These are phyloP conservation scores for Phanerodontia chrysosporium DNA, from an alignment of 768 basidiomycete genomes.

Conservation along the genomic window DNA sequence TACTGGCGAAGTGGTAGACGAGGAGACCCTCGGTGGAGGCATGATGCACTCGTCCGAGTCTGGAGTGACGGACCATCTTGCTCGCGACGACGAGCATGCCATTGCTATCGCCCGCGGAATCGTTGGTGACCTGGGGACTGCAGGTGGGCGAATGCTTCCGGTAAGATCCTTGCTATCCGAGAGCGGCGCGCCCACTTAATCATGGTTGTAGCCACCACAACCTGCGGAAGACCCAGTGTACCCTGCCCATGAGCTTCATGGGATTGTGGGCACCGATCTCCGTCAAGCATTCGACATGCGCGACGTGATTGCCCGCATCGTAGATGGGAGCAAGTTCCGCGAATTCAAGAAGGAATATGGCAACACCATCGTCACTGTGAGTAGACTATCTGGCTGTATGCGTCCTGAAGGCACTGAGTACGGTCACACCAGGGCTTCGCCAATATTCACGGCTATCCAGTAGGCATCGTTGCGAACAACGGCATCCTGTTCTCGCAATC, in stretches of 20 bases:
- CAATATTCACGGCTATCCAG: conserved; percentile 81
- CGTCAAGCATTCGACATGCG: conserved; percentile 91
- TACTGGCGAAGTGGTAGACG: conserved; percentile 89
- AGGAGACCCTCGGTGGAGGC: conserved; percentile 88
- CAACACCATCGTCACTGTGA: conserved; percentile 80
- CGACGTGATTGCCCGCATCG: conserved; percentile 87
- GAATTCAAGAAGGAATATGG: conserved; percentile 98
- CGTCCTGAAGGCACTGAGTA: neutral
- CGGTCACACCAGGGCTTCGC: conserved; percentile 73
- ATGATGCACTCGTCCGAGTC: conserved; percentile 89
- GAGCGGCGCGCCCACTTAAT: neutral
- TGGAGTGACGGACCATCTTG: conserved; percentile 88
- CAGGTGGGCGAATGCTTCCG: conserved; percentile 44
- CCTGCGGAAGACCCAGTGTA: conserved; percentile 72
- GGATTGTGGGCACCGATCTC: conserved; percentile 87
- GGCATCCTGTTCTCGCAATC: conserved; percentile 94
- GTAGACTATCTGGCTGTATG: conserved; percentile 14
- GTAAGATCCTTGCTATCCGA: conserved; percentile 39
- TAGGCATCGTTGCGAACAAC: conserved; percentile 92
- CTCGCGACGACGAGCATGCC: conserved; percentile 81
- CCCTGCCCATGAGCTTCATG: conserved; percentile 77
- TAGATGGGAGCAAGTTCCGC: conserved; percentile 87
- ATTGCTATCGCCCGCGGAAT: conserved; percentile 74
- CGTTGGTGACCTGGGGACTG: conserved; percentile 70
- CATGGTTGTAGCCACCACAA: conserved; percentile 43